Evolutionary conservation across 371 early-diverging fungal genomes (phyloP), one percentile per base, ranked within the genome.

Genomic region (Massospora cicadina): DNA sequence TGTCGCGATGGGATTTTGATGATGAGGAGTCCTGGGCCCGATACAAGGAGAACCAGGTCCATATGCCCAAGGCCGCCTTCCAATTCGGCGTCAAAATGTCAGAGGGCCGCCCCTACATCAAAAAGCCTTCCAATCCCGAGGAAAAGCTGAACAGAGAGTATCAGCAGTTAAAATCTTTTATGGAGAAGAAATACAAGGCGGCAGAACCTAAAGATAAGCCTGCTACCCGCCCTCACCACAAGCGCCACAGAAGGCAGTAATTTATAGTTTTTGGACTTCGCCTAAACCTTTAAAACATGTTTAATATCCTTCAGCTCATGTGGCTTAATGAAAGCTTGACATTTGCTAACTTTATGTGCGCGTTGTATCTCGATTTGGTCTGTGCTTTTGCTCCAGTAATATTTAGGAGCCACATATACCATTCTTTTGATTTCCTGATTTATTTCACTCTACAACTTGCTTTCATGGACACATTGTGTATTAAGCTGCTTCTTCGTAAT

Each of bases 81-180:
- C 2, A 23, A 5, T 27, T 33, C 31, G 30, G 62, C 13, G 83
- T 89, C 23, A 89, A 89, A 69, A 70, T 80, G 67, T 74, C 78
- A n/a, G 89, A 88, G 55, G 86, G 87, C 28, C 23, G 28, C 13
- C 74, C 80, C 67, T 72, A 74, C 62, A 12, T 72, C 70, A 28
- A 68, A 68, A 56, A 70, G 69, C 69, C 75, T 26, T 67, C 75
- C 67, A 71, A 75, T 32, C 66, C 76, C 73, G 74, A 68, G 55
- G 77, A 83, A 55, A 76, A 83, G 67, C 74, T 85, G 21, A 79
- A 84, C 70, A 74, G 85, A 54, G 85, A 85, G 55, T 84, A 77
- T 70, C 84, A 84, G 61, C 73, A 79, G 67, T 77, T 84, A n/a
- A 81, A 80, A 66, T 76, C 71, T 12, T 68, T 83, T 25, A 84